phyloP scores from a whole-genome alignment of 257 asterid genomes.

The Phtheirospermum japonicum region DNA sequence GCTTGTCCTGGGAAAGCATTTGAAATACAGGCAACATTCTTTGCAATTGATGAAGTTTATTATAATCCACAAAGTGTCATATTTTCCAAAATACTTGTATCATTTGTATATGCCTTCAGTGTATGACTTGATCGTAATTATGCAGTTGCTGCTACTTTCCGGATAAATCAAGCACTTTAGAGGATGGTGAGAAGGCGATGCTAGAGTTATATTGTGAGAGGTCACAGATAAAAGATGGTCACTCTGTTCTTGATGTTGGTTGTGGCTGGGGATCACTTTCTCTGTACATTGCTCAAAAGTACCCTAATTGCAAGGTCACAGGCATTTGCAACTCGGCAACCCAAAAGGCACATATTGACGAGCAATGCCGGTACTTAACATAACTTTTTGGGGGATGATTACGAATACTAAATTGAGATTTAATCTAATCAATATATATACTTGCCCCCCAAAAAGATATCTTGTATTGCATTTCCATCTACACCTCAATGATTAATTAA shows the following conservation, averaged over 20 bases:
- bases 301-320: conserved; percentile 62
- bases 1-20: conserved; percentile 83
- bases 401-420: too few species aligned
- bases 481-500: too few species aligned
- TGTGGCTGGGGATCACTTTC: conserved; percentile 98
- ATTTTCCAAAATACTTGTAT: too few species aligned
- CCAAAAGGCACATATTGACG: conserved; percentile 75
- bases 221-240: conserved; percentile 75
- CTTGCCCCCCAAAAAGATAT: too few species aligned
- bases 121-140: conserved; percentile 3
- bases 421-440: too few species aligned
- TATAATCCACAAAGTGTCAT: too few species aligned
- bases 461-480: too few species aligned
- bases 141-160: conserved; percentile 76
- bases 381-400: not conserved
- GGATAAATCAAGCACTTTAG: conserved; percentile 62
- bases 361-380: conserved; percentile 55
- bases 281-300: conserved; percentile 67
- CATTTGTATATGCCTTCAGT: too few species aligned
- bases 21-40: conserved; percentile 68
- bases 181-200: conserved; percentile 93
- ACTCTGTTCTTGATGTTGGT: conserved; percentile 89
- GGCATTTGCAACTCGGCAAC: conserved; percentile 90
- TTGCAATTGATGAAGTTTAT: not conserved
- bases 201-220: conserved; percentile 81